Evolutionary conservation across 2,329 filamentous ascomycete species (phyloP).

Genomic region (Camptophora hylomeconis): DNA sequence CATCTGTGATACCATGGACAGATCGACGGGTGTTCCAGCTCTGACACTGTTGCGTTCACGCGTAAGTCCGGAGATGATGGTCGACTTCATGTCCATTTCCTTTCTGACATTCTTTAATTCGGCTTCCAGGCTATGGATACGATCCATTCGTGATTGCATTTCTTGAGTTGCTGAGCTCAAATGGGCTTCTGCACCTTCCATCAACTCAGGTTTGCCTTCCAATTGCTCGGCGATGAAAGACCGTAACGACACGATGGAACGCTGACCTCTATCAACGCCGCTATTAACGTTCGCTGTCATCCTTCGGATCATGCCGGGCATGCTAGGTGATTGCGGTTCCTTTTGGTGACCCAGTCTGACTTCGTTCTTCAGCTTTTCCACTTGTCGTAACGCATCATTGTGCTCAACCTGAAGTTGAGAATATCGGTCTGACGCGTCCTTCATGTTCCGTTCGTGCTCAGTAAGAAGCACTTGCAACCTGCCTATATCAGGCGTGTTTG

Average conservation of each 20-base stretch:
- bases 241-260: slow-evolving; percentile 77
- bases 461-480: slow-evolving; percentile 55
- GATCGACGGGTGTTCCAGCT: slow-evolving; percentile 67
- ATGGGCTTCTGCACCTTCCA: slow-evolving; percentile 88
- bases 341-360: slow-evolving; percentile 63
- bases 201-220: slow-evolving; percentile 64
- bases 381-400: slow-evolving; percentile 65
- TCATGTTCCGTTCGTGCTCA: slow-evolving; percentile 66
- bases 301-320: slow-evolving; percentile 65
- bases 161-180: slow-evolving; percentile 88
- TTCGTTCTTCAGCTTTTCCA: slow-evolving; percentile 84
- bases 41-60: slow-evolving; percentile 86
- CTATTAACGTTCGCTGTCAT: slow-evolving; percentile 87
- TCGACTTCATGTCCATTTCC: slow-evolving; percentile 95
- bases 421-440: slow-evolving; percentile 63
- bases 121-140: slow-evolving; percentile 77
- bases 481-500: slow-evolving; percentile 53
- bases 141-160: slow-evolving; percentile 71
- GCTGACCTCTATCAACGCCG: slow-evolving; percentile 77
- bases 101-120: slow-evolving; percentile 74
- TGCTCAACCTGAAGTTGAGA: slow-evolving; percentile 73
- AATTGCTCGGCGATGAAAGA: slow-evolving; percentile 83
- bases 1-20: slow-evolving; percentile 76
- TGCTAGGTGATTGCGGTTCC: slow-evolving; percentile 36
- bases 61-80: slow-evolving; percentile 86